A percentile compares a stretch with the other conserved stretches of the same genome.
These are phyloP conservation scores for Aureoboletus auriporus DNA, from an alignment of 768 basidiomycete genomes.

Conservation along the genomic window DNA sequence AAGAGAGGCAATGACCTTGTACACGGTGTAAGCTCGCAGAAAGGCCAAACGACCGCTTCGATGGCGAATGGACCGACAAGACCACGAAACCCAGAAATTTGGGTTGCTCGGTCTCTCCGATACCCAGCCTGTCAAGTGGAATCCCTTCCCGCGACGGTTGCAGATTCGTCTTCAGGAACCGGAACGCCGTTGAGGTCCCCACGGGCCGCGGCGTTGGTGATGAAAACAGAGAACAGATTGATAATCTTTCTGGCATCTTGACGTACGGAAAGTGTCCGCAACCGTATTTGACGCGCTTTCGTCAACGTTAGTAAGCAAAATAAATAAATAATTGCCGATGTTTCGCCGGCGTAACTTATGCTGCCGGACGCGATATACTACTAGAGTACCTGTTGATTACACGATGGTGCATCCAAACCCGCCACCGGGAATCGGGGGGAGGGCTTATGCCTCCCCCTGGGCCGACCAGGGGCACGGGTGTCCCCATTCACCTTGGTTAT, in stretches of 20 bases:
- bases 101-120: slow-evolving; percentile 64
- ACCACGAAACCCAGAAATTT: slow-evolving; percentile 70
- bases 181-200: slow-evolving; percentile 68
- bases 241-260: slow-evolving; percentile 48
- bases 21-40: slow-evolving; percentile 73
- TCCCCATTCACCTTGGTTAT: too few species aligned
- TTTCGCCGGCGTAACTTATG: too few species aligned
- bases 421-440: too few species aligned
- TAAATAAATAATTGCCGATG: too few species aligned
- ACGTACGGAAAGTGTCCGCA: too few species aligned
- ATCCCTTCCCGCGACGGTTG: slow-evolving; percentile 38
- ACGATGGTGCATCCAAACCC: too few species aligned
- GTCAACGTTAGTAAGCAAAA: too few species aligned
- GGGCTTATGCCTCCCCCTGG: too few species aligned
- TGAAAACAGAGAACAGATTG: slow-evolving; percentile 84
- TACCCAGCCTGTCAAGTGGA: slow-evolving; percentile 36
- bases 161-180: slow-evolving; percentile 27
- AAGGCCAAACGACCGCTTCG: slow-evolving; percentile 63
- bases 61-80: slow-evolving; percentile 78
- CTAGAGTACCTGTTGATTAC: too few species aligned
- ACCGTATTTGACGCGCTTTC: too few species aligned
- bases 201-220: slow-evolving; percentile 80
- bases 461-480: too few species aligned
- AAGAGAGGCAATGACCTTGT: slow-evolving; percentile 66
- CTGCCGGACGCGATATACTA: too few species aligned